phyloP scores from a whole-genome alignment of 2,329 filamentous ascomycete species.

The Aspergillus versicolor region DNA sequence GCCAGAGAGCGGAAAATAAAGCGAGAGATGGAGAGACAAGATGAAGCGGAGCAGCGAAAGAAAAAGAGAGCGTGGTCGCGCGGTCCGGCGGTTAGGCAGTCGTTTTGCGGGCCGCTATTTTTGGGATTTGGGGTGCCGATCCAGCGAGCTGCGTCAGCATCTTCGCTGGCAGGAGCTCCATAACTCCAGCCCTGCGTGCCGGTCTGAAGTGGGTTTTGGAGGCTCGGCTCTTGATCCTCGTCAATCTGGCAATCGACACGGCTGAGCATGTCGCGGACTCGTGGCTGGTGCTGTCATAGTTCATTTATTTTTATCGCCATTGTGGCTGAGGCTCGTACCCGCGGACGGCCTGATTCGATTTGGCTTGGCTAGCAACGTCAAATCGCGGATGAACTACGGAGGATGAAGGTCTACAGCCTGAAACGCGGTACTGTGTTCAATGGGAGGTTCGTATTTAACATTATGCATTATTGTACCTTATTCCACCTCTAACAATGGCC shows the following conservation, averaged over 20 bases:
- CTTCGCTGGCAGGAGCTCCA: not conserved
- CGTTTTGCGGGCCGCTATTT: slow-evolving; percentile 18
- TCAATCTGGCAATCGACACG: not conserved
- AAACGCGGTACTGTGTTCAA: not conserved
- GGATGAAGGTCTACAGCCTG: not conserved
- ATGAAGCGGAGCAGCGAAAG: not conserved
- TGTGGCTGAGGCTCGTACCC: slow-evolving; percentile 3
- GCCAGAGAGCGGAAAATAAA: not conserved
- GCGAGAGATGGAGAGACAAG: not conserved
- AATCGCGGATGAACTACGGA: not conserved
- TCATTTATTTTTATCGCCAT: slow-evolving; percentile 3
- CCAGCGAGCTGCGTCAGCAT: slow-evolving; percentile 14
- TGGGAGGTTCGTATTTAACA: slow-evolving; percentile 18
- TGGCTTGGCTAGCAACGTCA: not conserved
- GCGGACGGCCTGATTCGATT: not conserved
- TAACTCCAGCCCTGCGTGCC: no score
- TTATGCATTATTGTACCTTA: slow-evolving; percentile 23
- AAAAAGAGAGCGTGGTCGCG: slow-evolving; percentile 5
- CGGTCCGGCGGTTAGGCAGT: slow-evolving; percentile 13
- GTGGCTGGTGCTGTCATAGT: slow-evolving; percentile 6
- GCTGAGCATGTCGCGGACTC: not conserved
- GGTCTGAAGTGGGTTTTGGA: not conserved
- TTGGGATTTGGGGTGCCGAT: slow-evolving; percentile 19
- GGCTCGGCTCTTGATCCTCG: not conserved
- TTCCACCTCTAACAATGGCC: slow-evolving; percentile 14